Conservation (phyloP, 805 yeast genomes). For the Saccharomycopsis fermentans region DNA sequence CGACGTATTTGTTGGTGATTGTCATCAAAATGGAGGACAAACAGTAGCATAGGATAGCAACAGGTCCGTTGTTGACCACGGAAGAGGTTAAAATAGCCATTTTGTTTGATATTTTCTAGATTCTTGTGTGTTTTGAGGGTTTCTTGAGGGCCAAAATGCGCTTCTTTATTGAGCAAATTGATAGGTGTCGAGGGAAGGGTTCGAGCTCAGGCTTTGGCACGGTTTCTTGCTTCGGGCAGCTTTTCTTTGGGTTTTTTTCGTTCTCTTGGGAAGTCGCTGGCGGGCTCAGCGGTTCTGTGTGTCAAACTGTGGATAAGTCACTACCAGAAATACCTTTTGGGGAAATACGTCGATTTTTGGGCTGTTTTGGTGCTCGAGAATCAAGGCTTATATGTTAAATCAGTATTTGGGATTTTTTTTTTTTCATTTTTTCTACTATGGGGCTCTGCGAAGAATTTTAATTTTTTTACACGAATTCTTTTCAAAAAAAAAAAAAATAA, state of each 20-base stretch:
- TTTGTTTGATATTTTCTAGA: neutral
- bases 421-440: neutral
- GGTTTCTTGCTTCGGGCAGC: neutral
- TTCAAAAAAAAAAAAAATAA: neutral
- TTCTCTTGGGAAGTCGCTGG: neutral
- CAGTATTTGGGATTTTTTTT: neutral
- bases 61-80: slow-evolving; percentile 38
- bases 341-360: neutral
- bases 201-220: neutral
- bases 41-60: slow-evolving; percentile 80
- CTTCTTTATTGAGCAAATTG: too few relatives aligned
- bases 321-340: too few relatives aligned
- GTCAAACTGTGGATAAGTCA: too few relatives aligned
- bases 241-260: neutral
- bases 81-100: slow-evolving; percentile 19
- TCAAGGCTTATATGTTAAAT: neutral
- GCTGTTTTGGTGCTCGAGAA: too few relatives aligned
- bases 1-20: slow-evolving; percentile 90
- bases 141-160: too few relatives aligned
- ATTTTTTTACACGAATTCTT: neutral
- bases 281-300: neutral
- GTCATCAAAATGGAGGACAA: slow-evolving; percentile 94
- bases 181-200: too few relatives aligned
- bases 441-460: neutral
- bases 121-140: neutral